Evolutionary conservation across 2,329 filamentous ascomycete genomes (phyloP), one percentile per base, ranked within the genome.

Genomic region (Arthrobotrys musiformis): DNA sequence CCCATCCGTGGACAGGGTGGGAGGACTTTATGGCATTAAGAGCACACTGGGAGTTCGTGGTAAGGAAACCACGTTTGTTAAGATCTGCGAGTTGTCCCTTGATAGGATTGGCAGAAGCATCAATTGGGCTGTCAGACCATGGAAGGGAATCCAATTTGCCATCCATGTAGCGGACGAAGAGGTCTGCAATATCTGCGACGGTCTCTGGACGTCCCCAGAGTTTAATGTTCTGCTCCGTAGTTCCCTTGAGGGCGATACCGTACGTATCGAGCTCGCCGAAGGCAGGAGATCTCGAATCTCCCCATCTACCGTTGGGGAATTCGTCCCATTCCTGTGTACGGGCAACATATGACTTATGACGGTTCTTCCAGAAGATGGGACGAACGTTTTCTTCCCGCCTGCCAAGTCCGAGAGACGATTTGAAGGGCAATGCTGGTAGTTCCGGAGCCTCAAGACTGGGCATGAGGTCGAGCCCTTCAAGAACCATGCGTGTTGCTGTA

Each of bases 261-360:
- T 99, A 98, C 7, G 93, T 90, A 84, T 98, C 94, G 63, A 98
- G 86, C 84, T 97, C 93, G 81, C 95, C 95, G 82, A 97, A 99
- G 61, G 95, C 95, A 78, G 95, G 95, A 73, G 94, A 98, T 79
- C 95, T 89, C 63, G 94, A 94, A 84, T 99, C 95, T 84, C 95
- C 96, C 95, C 95, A 99, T 84, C 95, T 92, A 54, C 95, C 95
- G 86, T 99, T 99, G 69, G 95, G 95, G 81, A 97, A 99, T 84
- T 99, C 95, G 81, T 99, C 95, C 95, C 95, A 99, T 81, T 97
- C 94, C 83, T 97, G 94, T 0, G 95, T 99, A 68, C 95, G 93
- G 69, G 93, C 90, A 68, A 99, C 90, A 81, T 99, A 99, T 2
- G 94, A 97, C 82, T 95, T 93, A 85, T 97, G 95, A 73, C 95